Evolutionary conservation across 2,329 filamentous ascomycete species (phyloP), one percentile per base, ranked within the genome.

Genomic region (Botrytis byssoidea): DNA sequence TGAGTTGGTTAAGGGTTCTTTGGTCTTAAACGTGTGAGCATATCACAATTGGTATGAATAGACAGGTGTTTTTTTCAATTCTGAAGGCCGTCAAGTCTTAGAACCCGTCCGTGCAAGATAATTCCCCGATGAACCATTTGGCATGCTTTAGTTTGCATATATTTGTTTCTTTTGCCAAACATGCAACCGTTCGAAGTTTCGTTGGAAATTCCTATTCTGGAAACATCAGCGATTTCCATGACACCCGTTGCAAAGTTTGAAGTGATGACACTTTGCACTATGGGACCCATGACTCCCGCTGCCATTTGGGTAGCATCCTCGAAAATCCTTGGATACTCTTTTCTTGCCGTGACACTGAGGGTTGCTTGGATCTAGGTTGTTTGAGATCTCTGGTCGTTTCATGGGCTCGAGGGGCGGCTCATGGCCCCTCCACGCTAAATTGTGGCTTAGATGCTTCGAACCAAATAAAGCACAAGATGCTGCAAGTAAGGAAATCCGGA

Each of bases 181-280:
- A n/a, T 68, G 63, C 63, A 55, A 51, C 63, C 51, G 29, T 60
- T 72, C 63, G 51, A 68, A 51, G 55, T 60, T 61, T 69, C 71
- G 64, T 69, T 60, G 64, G 32, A 10, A 51, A 48, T 67, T 61
- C 64, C 64, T 44, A 61, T 42, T 69, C 14, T 68, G 71, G 64
- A 61, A 72, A 69, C 51, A 61, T 35, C 63, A 72, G 64, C 71
- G 71, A 72, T 69, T 69, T 61, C 55, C 64, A 37, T 72, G 63
- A 69, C 71, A 72, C 64, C 71, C 71, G 71, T 69, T 72, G 42
- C 35, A 68, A 68, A 68, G 35, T 55, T 55, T 55, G 46, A 72
- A 68, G 70, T 32, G 70, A 72, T 72, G 70, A 68, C 70, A 72
- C 63, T 72, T 60, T 55, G 42, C 63, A 72, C 61, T 67, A 72